Percentiles rank a stretch among this genome's conserved stretches.
phyloP scores from a whole-genome alignment of 306 rosid species.

The Quercus agrifolia region DNA sequence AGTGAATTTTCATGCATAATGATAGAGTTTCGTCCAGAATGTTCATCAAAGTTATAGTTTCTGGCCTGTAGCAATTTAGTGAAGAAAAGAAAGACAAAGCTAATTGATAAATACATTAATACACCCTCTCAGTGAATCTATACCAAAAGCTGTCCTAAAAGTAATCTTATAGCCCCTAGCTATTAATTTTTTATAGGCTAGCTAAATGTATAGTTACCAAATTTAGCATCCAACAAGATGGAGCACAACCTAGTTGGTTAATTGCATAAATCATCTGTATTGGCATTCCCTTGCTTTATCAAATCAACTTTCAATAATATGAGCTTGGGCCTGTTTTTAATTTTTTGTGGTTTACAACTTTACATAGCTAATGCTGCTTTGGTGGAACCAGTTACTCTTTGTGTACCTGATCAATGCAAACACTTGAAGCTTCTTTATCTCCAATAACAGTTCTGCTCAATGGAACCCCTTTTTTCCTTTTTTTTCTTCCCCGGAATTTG shows the following conservation, averaged over 20 bases:
- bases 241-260: background rate
- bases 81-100: background rate
- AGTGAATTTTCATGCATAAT: background rate
- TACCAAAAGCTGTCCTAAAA: background rate
- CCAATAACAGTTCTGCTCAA: background rate
- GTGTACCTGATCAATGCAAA: background rate
- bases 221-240: background rate
- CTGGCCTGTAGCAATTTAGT: background rate
- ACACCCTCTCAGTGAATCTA: background rate
- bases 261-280: background rate
- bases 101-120: background rate
- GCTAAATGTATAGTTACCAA: background rate
- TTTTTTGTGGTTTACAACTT: background rate
- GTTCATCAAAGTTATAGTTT: background rate
- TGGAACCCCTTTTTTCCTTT: background rate
- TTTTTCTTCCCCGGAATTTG: conserved; percentile 59
- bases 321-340: conserved; percentile 9
- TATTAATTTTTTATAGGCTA: background rate
- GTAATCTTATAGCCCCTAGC: background rate
- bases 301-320: background rate
- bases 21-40: background rate
- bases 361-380: conserved; percentile 4
- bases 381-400: background rate
- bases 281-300: conserved; percentile 13
- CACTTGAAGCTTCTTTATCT: background rate